Base-by-base conservation (phyloP, 768 basidiomycete genomes). In the Lyophyllum semitale region DNA sequence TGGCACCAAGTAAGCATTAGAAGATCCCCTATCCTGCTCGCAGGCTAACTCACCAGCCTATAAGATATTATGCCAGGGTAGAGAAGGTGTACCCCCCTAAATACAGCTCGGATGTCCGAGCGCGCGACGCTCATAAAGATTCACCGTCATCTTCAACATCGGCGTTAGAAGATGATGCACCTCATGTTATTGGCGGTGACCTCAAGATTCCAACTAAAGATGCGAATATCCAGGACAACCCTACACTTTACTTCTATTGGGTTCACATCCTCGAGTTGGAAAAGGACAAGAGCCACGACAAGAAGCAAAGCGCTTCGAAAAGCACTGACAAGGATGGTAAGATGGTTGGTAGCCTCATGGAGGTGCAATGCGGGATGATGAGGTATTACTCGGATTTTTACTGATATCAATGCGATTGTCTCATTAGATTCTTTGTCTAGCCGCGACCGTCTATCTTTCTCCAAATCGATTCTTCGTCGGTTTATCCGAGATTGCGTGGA, bases 401-500 rank as follows among this genome's bases (percentile, higher is more conserved):
- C 23, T 23, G 9, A 13, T 27, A 1, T 37, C 37, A 20, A 22
- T 27, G 42, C 18, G 8, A 17, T 27, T 12, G 11, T 18, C n/a
- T 17, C 3, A 17, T 46, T 35, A 38, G 18, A 48, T 35, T 5
- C n/a, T 45, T 2, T 12, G 12, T 20, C 9, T 32, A 98, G 95
- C 65, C 95, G 97, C 57, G 97, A 99, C 70, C 91, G 95, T 49
- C 79, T 96, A 18, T 87, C 93, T 18, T 98, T 98, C 73, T 96
- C 94, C 26, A 98, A 98, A 71, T 95, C 95, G 17, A 96, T 98
- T 63, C 84, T 99, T 26, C 92, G 95, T 60, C 89, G 95, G 15
- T 98, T 96, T 73, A 91, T 99, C 54, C 88, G 93, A 58, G 97
- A 98, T 66, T 96, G 94, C 63, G 90, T 99, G 2, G 89, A 93